Evolutionary conservation across 1,284 basidiomycete species (phyloP).

Genomic region (Termitomyces sp.): DNA sequence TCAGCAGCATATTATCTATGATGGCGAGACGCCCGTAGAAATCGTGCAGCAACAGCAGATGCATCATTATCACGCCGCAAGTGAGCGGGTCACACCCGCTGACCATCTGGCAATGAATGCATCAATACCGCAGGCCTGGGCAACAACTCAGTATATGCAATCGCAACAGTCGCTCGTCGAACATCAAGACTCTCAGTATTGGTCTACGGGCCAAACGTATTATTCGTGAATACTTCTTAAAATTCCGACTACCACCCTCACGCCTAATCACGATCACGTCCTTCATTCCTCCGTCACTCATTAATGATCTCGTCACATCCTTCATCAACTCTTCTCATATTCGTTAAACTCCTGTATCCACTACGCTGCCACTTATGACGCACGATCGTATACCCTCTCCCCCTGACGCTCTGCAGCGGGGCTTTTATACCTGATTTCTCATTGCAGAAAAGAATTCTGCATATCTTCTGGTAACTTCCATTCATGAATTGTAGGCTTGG

Average conservation of each 20-base stretch:
- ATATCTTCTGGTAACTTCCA: not conserved
- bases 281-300: not conserved
- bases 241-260: not conserved
- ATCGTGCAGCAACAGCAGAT: constrained; percentile 12
- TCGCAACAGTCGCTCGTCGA: constrained; percentile 1
- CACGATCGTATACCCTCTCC: constrained; percentile 9
- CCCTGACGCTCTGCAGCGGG: not conserved
- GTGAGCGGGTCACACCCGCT: constrained; percentile 1
- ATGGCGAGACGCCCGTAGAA: constrained; percentile 13
- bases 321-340: not conserved
- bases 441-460: not conserved
- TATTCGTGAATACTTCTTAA: not conserved
- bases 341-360: not conserved
- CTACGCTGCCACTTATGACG: constrained; percentile 5
- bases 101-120: constrained; percentile 1
- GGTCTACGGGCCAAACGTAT: constrained; percentile 11
- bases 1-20: constrained; percentile 12
- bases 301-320: not conserved
- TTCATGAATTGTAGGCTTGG: not conserved
- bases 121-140: constrained; percentile 6
- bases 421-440: constrained; percentile 14
- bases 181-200: constrained; percentile 11
- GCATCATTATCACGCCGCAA: constrained; percentile 11
- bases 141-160: constrained; percentile 9
- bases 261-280: not conserved